Evolutionary conservation across 2,329 filamentous ascomycete species (phyloP), one percentile per base, ranked within the genome.

Genomic region (Lachnellula arida): DNA sequence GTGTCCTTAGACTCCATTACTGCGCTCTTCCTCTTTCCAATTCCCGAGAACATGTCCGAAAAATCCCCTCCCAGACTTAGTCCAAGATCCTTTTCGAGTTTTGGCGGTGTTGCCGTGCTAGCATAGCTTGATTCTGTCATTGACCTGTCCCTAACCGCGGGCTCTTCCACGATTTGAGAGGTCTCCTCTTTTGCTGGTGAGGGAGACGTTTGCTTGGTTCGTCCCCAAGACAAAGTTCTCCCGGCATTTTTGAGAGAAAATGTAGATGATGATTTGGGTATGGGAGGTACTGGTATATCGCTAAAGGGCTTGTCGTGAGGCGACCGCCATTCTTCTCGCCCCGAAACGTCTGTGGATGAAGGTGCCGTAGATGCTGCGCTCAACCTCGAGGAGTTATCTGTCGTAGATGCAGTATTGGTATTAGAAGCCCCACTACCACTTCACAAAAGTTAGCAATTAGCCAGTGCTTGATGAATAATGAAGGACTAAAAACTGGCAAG

Each of bases 401-500:
- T 65, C 3, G 67, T 69, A 22, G 68, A 70, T 48, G 65, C 60
- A 37, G 67, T 69, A 59, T 69, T 70, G 37, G 67, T 67, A 53
- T 71, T 69, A 3, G 69, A 71, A 43, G 65, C 65, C 56, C 67
- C 68, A 67, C 69, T 71, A 53, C 66, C 67, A 63, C 68, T 71
- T 65, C 55, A 62, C 22, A 56, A 46, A 64, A 64, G 62, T 55
- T 47, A 54, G 48, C 28, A 47, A 46, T 49, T 23, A n/a, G 34
- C 19, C 15, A 6, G 23, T 14, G 4, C 17, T 32, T 54, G 25
- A 19, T 6, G 15, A 19, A 25, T 12, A 17, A 15, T 17, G 40
- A 34, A 11, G 35, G 19, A 23, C 22, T 14, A 8, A 11, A 23
- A 22, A n/a, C 14, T 7, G 37, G 23, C 19, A 8, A 32, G 12